Evolutionary conservation across 306 rosid species (phyloP), one percentile per base, ranked within the genome.

Genomic region (Acacia crassicarpa): DNA sequence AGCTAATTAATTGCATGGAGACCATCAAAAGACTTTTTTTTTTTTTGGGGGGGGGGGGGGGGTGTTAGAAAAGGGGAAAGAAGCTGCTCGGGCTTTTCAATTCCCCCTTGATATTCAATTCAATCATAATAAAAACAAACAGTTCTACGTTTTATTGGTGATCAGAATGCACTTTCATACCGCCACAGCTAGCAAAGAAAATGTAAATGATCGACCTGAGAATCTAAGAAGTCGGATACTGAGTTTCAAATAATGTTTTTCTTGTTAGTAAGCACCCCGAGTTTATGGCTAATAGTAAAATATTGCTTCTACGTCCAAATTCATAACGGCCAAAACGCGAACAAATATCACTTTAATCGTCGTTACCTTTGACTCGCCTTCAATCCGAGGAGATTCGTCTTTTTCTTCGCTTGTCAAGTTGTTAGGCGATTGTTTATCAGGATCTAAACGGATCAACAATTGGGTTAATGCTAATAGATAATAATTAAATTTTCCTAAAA

Each of bases 371-470:
- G 91, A 76, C 35, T 87, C 91, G 76, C 75, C 85, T 19, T 82
- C 87, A 74, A 56, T 80, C 76, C 19, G 65, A 33, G 87, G 78
- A 79, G 89, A 84, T 74, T 86, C 86, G 72, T 68, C 83, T 45
- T 82, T 81, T 9, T 45, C 62, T 45, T 70, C 74, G 22, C 67
- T 76, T 8, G 78, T 54, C 74, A 84, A 91, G 88, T 65, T 74
- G 84, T 76, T 72, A 46, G 82, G 72, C 70, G 86, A 82, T 32
- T 82, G 90, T 68, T 86, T 89, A 53, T 92, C 91, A 27, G 83
- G 86, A 90, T 92, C 92, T 91, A 83, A 85, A 88, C 80, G 43
- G 76, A 86, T 83, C 76, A 89, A 89, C 43, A 76, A 79, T 70
- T 79, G 75, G 78, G 83, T 85, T 82, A 83, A 77, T 67, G 88